Percentiles rank a stretch among this genome's conserved stretches.
Evolutionary conservation across 169 alveolate species (phyloP).

Genomic region (Cryptosporidium felis): DNA sequence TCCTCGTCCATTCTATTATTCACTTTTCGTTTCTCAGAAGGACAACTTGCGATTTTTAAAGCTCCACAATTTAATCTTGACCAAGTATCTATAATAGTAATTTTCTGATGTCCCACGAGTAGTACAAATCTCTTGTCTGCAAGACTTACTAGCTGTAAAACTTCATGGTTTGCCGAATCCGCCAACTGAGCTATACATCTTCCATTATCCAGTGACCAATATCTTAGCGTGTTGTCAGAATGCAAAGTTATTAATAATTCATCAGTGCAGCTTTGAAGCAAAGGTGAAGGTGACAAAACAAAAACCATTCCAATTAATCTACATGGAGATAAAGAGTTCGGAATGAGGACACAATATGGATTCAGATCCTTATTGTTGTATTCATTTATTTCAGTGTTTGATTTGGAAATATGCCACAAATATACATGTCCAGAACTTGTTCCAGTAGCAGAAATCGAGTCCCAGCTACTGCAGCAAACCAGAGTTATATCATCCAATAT

Average conservation of each 20-base stretch:
- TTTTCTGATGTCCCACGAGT: conserved; percentile 43
- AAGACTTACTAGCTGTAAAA: conserved; percentile 39
- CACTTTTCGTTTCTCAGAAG: background rate
- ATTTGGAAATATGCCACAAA: conserved; percentile 37
- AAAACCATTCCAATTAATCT: conserved; percentile 62
- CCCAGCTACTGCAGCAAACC: conserved; percentile 63
- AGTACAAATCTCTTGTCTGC: conserved; percentile 54
- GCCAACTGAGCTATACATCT: conserved; percentile 73
- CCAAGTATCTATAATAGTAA: conserved; percentile 68
- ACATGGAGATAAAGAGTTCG: background rate
- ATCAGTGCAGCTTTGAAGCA: conserved; percentile 57
- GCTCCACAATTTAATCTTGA: conserved; percentile 66
- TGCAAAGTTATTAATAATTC: conserved; percentile 76
- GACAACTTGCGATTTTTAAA: conserved; percentile 63
- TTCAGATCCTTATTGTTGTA: background rate
- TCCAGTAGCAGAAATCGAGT: conserved; percentile 61
- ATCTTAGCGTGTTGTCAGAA: conserved; percentile 71
- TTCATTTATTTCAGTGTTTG: background rate
- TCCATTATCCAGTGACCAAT: conserved; percentile 77
- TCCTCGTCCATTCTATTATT: conserved; percentile 64
- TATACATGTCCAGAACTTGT: conserved; percentile 65
- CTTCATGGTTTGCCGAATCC: conserved; percentile 67
- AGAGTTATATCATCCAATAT: conserved; percentile 29
- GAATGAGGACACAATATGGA: conserved; percentile 48
- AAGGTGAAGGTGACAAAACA: conserved; percentile 57